A percentile compares a stretch with the other conserved stretches of the same genome.
Conservation (phyloP, 2,329 filamentous ascomycete genomes). For the Epichloe bromicola region DNA sequence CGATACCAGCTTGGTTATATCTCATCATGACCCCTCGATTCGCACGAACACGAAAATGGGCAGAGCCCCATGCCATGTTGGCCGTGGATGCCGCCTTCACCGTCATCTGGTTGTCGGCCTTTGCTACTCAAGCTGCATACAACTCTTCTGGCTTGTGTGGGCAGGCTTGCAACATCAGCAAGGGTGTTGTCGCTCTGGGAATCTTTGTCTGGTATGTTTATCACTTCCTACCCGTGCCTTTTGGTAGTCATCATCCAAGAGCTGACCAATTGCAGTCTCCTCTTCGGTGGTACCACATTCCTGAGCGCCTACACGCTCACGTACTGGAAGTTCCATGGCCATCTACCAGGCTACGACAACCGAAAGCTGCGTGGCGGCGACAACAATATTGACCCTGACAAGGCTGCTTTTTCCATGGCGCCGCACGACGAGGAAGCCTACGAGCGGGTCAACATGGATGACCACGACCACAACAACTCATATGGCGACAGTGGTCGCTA, state of each 20-base stretch:
- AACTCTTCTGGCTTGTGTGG: conserved; percentile 44
- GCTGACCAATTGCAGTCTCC: conserved; percentile 28
- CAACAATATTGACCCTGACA: conserved; percentile 52
- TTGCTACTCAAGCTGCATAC: conserved; percentile 51
- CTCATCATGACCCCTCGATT: conserved; percentile 52
- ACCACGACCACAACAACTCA: conserved; percentile 31
- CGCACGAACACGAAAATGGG: conserved; percentile 45
- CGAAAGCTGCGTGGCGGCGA: conserved; percentile 26
- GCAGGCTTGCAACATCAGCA: conserved; percentile 44
- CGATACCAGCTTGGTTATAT: conserved; percentile 51
- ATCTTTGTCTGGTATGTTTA: conserved; percentile 47
- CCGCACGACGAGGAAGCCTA: conserved; percentile 56
- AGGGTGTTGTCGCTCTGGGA: conserved; percentile 47
- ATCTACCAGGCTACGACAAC: conserved; percentile 47
- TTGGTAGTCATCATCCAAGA: too few relatives aligned
- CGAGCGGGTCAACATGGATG: conserved; percentile 44
- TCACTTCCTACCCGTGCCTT: neutral
- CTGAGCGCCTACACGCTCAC: conserved; percentile 47
- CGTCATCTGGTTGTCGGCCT: conserved; percentile 54
- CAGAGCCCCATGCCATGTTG: conserved; percentile 49
- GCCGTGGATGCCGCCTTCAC: conserved; percentile 43
- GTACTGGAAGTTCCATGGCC: conserved; percentile 49
- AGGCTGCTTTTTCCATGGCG: conserved; percentile 55
- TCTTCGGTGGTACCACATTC: conserved; percentile 39
- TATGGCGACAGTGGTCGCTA: conserved; percentile 20